Percentiles rank a stretch among this genome's conserved stretches.
These are phyloP conservation scores for Saccharomyces pastorianus DNA, from an alignment of 1,139 yeast species.

Conservation along the genomic window DNA sequence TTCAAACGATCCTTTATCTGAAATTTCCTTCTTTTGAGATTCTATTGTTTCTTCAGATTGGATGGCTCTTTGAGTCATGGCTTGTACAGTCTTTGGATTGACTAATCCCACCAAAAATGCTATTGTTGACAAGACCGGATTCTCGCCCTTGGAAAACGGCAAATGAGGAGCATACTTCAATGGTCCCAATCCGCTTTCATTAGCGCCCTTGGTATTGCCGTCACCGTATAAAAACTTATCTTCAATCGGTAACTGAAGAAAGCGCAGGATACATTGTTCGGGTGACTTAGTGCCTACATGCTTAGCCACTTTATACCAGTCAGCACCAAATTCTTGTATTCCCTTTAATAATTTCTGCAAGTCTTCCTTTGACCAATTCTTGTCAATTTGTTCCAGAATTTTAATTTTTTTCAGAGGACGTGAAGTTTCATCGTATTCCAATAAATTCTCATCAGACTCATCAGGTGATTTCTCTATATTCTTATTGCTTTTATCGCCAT, in stretches of 20 bases:
- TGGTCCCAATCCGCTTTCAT: constrained; percentile 46
- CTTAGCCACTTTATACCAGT: constrained; percentile 70
- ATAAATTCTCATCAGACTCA: constrained; percentile 7
- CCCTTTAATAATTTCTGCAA: constrained; percentile 53
- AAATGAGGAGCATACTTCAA: constrained; percentile 73
- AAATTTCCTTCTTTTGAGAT: constrained; percentile 7
- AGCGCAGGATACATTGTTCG: constrained; percentile 73
- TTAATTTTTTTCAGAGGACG: constrained; percentile 37
- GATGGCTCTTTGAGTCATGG: constrained; percentile 67
- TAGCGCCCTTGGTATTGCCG: constrained; percentile 3
- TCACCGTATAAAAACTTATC: constrained; percentile 52
- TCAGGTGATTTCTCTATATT: not conserved
- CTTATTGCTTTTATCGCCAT: not conserved
- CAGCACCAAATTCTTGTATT: constrained; percentile 49
- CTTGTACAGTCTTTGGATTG: constrained; percentile 75
- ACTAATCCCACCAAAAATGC: constrained; percentile 81
- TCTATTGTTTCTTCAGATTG: constrained; percentile 25
- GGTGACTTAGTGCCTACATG: constrained; percentile 61
- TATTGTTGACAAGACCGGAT: constrained; percentile 86
- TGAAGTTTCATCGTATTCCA: constrained; percentile 5
- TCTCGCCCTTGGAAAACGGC: constrained; percentile 78
- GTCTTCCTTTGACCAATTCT: constrained; percentile 62
- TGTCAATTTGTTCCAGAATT: constrained; percentile 34
- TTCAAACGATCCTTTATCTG: constrained; percentile 9
- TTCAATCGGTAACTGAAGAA: constrained; percentile 74